Conservation (phyloP, 192 early-diverging fungal species). For the Podila verticillata region DNA sequence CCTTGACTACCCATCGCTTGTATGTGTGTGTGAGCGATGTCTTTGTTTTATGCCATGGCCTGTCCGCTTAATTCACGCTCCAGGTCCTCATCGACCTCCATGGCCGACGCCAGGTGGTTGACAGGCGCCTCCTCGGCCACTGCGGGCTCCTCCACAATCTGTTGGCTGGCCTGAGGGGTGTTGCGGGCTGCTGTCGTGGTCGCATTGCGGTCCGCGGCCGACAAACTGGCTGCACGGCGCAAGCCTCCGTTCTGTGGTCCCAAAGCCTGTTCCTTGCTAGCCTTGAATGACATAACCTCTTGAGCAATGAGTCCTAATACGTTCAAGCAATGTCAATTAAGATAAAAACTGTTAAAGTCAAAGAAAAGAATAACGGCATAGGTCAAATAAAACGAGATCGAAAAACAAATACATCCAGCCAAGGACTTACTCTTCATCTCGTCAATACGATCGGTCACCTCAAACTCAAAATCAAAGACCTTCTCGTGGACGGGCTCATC, state of each 20-base stretch:
- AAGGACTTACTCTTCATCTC: slow-evolving; percentile 77
- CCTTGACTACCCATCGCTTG: no score
- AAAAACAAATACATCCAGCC: not conserved
- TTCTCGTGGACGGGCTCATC: slow-evolving; percentile 83
- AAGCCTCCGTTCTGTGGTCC: slow-evolving; percentile 33
- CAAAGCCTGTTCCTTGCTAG: slow-evolving; percentile 61
- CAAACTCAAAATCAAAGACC: slow-evolving; percentile 88
- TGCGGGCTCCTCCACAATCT: slow-evolving; percentile 55
- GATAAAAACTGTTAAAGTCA: slow-evolving; percentile 48
- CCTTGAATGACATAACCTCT: slow-evolving; percentile 85
- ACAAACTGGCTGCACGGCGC: slow-evolving; percentile 51
- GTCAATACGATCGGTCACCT: slow-evolving; percentile 74
- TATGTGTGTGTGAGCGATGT: no score
- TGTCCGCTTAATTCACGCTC: slow-evolving; percentile 64
- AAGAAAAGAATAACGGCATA: not conserved
- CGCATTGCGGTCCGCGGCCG: slow-evolving; percentile 56
- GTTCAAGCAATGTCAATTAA: no score
- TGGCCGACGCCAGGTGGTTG: slow-evolving; percentile 38
- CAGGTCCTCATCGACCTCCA: slow-evolving; percentile 65
- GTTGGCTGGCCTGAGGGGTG: slow-evolving; percentile 54
- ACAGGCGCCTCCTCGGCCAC: slow-evolving; percentile 47
- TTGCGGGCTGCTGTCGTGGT: slow-evolving; percentile 44
- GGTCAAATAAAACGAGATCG: not conserved
- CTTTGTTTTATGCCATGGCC: slow-evolving; percentile 48
- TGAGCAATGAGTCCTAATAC: slow-evolving; percentile 77